These are phyloP conservation scores for Tothia fuscella DNA, from an alignment of 2,329 filamentous ascomycete species.

Conservation along the genomic window DNA sequence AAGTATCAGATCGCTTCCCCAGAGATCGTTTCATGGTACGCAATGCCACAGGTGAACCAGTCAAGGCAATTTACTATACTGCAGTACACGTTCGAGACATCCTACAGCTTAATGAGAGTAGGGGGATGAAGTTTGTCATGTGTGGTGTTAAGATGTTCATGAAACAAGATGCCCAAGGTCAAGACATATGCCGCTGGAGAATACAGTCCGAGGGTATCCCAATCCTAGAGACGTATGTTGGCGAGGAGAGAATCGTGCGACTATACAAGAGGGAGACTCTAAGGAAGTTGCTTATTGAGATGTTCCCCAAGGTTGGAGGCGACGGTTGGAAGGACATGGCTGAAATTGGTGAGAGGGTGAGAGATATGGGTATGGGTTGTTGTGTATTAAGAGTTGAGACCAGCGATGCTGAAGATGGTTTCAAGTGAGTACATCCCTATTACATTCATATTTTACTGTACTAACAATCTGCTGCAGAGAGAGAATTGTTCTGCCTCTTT, in stretches of 20 bases:
- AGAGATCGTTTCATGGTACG: conserved; percentile 90
- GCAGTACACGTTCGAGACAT: conserved; percentile 75
- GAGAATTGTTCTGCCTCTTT: conserved; percentile 78
- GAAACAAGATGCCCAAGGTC: conserved; percentile 84
- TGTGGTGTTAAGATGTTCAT: conserved; percentile 98
- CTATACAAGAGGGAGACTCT: conserved; percentile 71
- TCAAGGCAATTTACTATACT: conserved; percentile 96
- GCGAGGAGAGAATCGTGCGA: conserved; percentile 60
- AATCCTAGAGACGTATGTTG: conserved; percentile 83
- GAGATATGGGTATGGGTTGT: conserved; percentile 77
- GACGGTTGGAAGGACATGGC: conserved; percentile 64
- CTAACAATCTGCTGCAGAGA: conserved; percentile 38
- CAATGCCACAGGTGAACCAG: conserved; percentile 75
- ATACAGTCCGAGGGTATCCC: conserved; percentile 91
- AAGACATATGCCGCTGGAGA: conserved; percentile 81
- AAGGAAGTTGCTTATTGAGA: conserved; percentile 73
- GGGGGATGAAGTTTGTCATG: conserved; percentile 90
- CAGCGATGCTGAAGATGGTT: conserved; percentile 48
- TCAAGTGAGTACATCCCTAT: conserved; percentile 29
- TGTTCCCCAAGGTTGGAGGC: conserved; percentile 83
- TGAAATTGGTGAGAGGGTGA: conserved; percentile 76
- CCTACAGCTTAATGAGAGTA: conserved; percentile 73
- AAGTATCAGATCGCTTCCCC: conserved; percentile 73
- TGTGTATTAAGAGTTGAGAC: conserved; percentile 79
- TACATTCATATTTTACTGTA: not conserved